phyloP scores from a whole-genome alignment of 2,329 filamentous ascomycete genomes.

The Boeremia lycopersici region DNA sequence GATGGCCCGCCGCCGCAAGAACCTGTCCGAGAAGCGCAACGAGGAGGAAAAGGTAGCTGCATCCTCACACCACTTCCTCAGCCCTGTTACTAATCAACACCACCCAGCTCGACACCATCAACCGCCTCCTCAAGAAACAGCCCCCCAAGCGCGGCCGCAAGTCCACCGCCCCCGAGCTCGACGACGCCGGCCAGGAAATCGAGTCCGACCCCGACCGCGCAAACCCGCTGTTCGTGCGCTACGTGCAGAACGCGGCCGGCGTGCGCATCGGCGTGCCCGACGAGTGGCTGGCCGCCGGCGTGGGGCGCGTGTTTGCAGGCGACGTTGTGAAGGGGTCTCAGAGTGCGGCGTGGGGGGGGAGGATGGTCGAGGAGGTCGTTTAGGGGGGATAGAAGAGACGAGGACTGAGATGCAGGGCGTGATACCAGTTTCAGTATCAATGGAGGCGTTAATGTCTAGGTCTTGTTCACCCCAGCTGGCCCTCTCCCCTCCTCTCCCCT shows the following conservation, averaged over 20 bases:
- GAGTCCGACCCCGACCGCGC: slow-evolving; percentile 56
- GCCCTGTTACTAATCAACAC: slow-evolving; percentile 28
- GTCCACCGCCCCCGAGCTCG: slow-evolving; percentile 54
- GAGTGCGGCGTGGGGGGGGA: slow-evolving; percentile 37
- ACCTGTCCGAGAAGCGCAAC: slow-evolving; percentile 76
- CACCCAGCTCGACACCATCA: slow-evolving; percentile 84
- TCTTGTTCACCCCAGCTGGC: too few species aligned
- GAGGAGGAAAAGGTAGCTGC: slow-evolving; percentile 82
- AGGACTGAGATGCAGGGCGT: too few species aligned
- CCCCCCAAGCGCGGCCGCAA: slow-evolving; percentile 67
- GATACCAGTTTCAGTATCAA: too few species aligned
- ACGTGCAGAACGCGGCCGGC: slow-evolving; percentile 69
- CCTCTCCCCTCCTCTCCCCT: too few species aligned
- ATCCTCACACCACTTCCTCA: neutral
- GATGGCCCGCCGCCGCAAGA: slow-evolving; percentile 75
- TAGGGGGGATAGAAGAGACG: too few species aligned
- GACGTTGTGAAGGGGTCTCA: slow-evolving; percentile 20
- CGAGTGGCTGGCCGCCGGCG: slow-evolving; percentile 69
- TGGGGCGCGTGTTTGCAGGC: slow-evolving; percentile 63
- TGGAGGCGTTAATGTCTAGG: too few species aligned
- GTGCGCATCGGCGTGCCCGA: slow-evolving; percentile 68
- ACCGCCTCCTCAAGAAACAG: slow-evolving; percentile 86
- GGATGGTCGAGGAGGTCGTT: slow-evolving; percentile 48
- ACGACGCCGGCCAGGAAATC: slow-evolving; percentile 58
- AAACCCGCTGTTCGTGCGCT: slow-evolving; percentile 69